phyloP scores from a whole-genome alignment of 73 alveolate genomes.

The Paramecium primaurelia region DNA sequence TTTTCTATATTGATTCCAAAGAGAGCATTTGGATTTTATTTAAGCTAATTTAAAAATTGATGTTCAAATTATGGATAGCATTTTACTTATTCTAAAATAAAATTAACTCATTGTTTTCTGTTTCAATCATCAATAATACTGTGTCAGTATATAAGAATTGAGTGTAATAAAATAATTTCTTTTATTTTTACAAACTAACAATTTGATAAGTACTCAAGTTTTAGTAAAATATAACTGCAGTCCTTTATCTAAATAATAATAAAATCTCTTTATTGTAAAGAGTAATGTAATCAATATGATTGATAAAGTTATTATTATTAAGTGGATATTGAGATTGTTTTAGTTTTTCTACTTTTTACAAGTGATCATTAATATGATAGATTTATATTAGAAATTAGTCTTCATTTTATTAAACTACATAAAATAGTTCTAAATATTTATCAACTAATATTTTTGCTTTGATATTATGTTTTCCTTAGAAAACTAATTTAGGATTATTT shows the following conservation, averaged over 20 bases:
- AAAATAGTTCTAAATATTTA: neutral
- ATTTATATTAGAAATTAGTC: neutral
- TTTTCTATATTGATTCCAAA: neutral
- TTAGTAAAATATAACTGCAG: neutral
- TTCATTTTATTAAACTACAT: neutral
- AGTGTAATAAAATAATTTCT: neutral
- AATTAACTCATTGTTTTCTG: neutral
- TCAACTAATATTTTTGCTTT: neutral
- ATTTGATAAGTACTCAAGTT: neutral
- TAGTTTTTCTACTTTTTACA: neutral
- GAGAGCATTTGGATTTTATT: neutral
- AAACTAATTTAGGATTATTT: neutral
- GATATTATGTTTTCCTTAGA: neutral
- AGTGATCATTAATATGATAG: neutral
- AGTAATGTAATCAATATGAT: neutral
- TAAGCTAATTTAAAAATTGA: neutral
- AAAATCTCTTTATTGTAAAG: neutral
- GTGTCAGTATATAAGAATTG: neutral
- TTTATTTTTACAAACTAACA: neutral
- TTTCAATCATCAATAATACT: neutral
- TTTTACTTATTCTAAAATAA: neutral
- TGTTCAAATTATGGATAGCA: neutral
- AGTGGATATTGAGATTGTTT: neutral
- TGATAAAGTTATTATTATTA: neutral
- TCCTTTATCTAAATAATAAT: neutral